These are phyloP conservation scores for Lomentospora prolificans DNA, from an alignment of 2,329 filamentous ascomycete genomes.

Conservation along the genomic window DNA sequence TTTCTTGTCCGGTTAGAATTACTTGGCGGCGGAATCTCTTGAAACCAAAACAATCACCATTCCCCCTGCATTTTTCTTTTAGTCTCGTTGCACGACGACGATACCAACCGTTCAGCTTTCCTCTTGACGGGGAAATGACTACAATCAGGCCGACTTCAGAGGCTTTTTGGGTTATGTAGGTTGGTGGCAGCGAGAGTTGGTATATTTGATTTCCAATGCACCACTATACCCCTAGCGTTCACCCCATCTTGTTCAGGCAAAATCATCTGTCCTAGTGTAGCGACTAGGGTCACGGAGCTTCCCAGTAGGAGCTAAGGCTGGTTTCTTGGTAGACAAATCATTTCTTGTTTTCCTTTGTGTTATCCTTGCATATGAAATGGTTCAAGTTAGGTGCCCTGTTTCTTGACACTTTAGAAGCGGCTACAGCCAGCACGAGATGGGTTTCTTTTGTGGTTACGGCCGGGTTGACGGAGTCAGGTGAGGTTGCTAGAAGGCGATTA, in stretches of 20 bases:
- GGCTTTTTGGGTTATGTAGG: neutral
- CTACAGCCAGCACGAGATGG: neutral
- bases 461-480: neutral
- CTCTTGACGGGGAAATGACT: neutral
- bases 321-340: conserved; percentile 1
- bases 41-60: neutral
- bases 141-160: neutral
- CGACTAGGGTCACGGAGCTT: neutral
- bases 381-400: neutral
- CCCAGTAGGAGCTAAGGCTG: neutral
- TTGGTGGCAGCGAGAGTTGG: neutral
- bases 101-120: neutral
- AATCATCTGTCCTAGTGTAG: neutral
- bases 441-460: neutral
- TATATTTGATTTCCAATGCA: neutral
- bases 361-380: conserved; percentile 1
- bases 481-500: neutral
- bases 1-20: neutral
- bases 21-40: neutral
- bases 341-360: neutral
- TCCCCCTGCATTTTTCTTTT: neutral
- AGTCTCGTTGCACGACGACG: neutral
- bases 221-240: conserved; percentile 2
- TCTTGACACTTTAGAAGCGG: neutral
- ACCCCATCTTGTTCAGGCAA: neutral